Base-by-base conservation (phyloP, 2,329 filamentous ascomycete species). In the Corinectria fuckeliana region DNA sequence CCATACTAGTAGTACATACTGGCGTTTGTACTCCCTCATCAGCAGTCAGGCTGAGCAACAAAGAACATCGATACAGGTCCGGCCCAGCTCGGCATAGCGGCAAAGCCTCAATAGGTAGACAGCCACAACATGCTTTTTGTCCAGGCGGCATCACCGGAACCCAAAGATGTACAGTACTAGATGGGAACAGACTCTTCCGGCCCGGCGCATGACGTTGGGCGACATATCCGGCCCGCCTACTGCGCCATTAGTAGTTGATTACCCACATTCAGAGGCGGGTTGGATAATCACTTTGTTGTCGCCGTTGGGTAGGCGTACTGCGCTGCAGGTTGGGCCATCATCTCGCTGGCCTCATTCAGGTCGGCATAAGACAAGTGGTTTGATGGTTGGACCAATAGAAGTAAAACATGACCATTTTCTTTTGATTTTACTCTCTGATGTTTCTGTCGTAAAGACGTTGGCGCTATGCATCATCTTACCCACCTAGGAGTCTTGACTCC, bases 81-180 rank as follows among this genome's bases (percentile, higher is more conserved):
- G n/a, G n/a, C n/a, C n/a, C 47, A 23, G 28, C 38, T 50, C 36
- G 49, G 53, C 38, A 7, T 28, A 25, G 23, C 42, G 23, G 42
- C 42, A 45, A 45, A 28, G 42, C 42, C 42, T 45, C 42, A 26
- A 16, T 45, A 28, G 23, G 41, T 26, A 44, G 13, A 23, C 26
- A n/a, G n/a, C n/a, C 28, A 16, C 42, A 26, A 28, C 42, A 18
- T 28, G 23, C 9, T 26, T 50, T 34, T 30, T 36, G 36, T 39
- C 41, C 45, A 18, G 51, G 52, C 56, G 56, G 56, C 56, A 44
- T 54, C 56, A 50, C 56, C 56, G 56, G 44, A 59, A 59, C 41
- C 50, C 56, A 54, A 36, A 54, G 48, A 38, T 32, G 42, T 36
- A 36, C 48, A n/a, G n/a, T n/a, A n/a, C 39, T 49, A 49, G 55